Evolutionary conservation across 352 stramenopile species (phyloP).

Genomic region (Pythium sp.): DNA sequence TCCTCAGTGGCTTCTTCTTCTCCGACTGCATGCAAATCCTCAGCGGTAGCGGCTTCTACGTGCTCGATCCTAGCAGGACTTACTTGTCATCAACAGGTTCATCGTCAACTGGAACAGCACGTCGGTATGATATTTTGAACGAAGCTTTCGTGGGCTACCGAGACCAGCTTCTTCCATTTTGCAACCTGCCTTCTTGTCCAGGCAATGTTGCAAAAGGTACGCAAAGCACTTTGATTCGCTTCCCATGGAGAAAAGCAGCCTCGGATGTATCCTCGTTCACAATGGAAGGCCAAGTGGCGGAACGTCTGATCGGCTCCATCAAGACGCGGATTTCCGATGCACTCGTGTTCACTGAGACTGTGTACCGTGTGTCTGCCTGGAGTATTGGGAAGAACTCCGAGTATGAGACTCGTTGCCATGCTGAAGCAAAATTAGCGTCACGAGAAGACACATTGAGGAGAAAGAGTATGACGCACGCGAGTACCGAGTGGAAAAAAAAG

Average conservation of each 20-base stretch:
- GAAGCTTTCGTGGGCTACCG: constrained; percentile 68
- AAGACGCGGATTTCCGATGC: constrained; percentile 50
- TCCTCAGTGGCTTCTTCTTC: constrained; percentile 62
- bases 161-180: constrained; percentile 74
- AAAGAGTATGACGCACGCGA: constrained; percentile 43
- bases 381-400: constrained; percentile 65
- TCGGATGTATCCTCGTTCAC: constrained; percentile 43
- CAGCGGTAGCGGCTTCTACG: constrained; percentile 68
- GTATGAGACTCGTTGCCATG: constrained; percentile 52
- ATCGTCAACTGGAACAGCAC: constrained; percentile 23
- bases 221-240: constrained; percentile 64
- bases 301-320: constrained; percentile 37
- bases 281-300: constrained; percentile 23
- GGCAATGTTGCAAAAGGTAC: constrained; percentile 50
- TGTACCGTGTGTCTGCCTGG: constrained; percentile 61
- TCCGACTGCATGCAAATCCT: constrained; percentile 80
- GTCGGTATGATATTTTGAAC: constrained; percentile 58
- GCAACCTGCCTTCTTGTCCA: constrained; percentile 53
- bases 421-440: constrained; percentile 41
- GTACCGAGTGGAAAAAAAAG: constrained; percentile 77
- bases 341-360: constrained; percentile 65
- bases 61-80: constrained; percentile 64
- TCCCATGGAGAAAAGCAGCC: constrained; percentile 51
- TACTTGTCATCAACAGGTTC: constrained; percentile 28
- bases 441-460: constrained; percentile 38